phyloP scores from a whole-genome alignment of 116 monocot genomes.

The Dioscorea cayenensis region DNA sequence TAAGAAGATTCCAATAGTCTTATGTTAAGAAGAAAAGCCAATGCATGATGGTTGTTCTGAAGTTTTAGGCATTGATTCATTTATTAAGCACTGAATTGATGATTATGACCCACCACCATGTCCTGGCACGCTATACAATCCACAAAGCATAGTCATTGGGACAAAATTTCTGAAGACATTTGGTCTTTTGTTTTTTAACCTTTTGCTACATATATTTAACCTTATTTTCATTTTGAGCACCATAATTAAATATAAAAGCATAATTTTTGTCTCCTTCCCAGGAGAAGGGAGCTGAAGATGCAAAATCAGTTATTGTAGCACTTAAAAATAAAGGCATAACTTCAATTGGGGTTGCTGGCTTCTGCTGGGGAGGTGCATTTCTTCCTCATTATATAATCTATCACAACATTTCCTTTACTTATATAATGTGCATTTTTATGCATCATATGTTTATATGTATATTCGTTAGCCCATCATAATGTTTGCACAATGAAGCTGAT shows the following conservation, averaged over 20 bases:
- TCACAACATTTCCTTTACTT: not conserved
- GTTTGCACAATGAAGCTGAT: not conserved
- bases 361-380: constrained; percentile 76
- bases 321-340: constrained; percentile 45
- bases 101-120: no score
- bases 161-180: no score
- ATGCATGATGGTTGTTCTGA: no score
- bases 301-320: constrained; percentile 47
- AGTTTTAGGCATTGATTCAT: no score
- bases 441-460: not conserved
- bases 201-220: not conserved
- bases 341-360: constrained; percentile 61
- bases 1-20: no score
- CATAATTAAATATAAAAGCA: not conserved
- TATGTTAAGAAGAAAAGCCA: no score
- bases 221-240: not conserved
- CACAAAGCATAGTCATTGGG: no score
- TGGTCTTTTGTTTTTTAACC: not conserved
- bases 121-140: no score
- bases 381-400: not conserved
- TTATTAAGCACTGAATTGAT: no score
- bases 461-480: no score
- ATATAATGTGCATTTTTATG: not conserved
- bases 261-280: constrained; percentile 4
- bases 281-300: constrained; percentile 62